Evolutionary conservation across 805 yeast species (phyloP).

Genomic region (Debaryomyces castellii): DNA sequence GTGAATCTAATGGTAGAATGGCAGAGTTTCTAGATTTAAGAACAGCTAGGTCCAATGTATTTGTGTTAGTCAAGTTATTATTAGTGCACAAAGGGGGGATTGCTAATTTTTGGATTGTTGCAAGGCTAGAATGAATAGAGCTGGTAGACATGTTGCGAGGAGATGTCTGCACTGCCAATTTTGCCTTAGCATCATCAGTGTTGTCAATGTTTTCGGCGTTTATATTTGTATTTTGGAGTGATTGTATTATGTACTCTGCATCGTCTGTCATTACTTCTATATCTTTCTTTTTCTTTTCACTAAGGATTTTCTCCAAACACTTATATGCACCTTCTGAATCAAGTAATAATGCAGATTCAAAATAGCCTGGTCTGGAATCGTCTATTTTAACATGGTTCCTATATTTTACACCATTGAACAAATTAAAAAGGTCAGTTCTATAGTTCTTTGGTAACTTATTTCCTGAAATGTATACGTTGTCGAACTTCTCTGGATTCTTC

Average conservation of each 20-base stretch:
- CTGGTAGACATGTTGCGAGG: background rate
- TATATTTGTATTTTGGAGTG: background rate
- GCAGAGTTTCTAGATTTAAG: conserved; percentile 4
- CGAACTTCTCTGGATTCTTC: conserved; percentile 30
- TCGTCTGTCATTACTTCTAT: background rate
- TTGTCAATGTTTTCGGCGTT: conserved; percentile 1
- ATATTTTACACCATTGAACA: conserved; percentile 53
- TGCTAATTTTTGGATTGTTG: background rate
- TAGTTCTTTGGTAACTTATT: conserved; percentile 47
- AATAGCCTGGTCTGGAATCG: conserved; percentile 61
- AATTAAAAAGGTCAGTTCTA: conserved; percentile 54
- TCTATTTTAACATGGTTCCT: conserved; percentile 51
- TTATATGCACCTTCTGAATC: conserved; percentile 49
- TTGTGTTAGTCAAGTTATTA: conserved; percentile 14
- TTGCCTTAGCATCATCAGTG: conserved; percentile 8
- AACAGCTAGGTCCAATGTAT: background rate
- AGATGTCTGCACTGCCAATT: conserved; percentile 6
- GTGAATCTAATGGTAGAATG: conserved; percentile 11
- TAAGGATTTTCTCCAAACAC: conserved; percentile 39
- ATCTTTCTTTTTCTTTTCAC: background rate
- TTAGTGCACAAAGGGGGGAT: conserved; percentile 20
- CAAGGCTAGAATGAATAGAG: background rate
- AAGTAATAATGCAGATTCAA: conserved; percentile 54
- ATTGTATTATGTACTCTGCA: background rate
- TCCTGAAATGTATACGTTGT: conserved; percentile 40